These are phyloP conservation scores for Colletotrichum sp. DNA, from an alignment of 2,329 filamentous ascomycete genomes.

Conservation along the genomic window DNA sequence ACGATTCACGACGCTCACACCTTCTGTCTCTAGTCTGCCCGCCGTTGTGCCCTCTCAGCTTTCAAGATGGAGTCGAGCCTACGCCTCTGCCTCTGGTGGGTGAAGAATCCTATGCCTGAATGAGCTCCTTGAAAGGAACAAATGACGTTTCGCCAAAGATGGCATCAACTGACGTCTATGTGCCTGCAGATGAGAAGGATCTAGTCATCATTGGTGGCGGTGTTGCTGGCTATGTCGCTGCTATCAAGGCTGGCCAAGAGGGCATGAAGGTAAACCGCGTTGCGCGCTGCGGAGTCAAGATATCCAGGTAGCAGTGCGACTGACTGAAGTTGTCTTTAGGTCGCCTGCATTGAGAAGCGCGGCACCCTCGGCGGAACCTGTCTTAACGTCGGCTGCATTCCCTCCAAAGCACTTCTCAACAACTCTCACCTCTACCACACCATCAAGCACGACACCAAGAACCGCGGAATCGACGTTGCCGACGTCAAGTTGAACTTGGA, in stretches of 20 bases:
- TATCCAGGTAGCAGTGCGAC: not conserved
- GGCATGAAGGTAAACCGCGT: conserved; percentile 80
- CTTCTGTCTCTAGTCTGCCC: conserved; percentile 45
- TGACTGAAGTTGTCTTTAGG: conserved; percentile 55
- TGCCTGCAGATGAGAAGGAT: conserved; percentile 83
- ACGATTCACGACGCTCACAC: conserved; percentile 22
- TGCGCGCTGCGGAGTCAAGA: not conserved
- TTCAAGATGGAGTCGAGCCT: conserved; percentile 61
- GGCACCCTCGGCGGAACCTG: conserved; percentile 94
- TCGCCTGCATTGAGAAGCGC: conserved; percentile 98
- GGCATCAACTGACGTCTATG: conserved; percentile 22
- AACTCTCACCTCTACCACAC: conserved; percentile 99
- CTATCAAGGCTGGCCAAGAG: conserved; percentile 98
- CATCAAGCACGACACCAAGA: conserved; percentile 95
- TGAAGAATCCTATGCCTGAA: conserved; percentile 22
- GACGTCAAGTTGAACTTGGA: conserved; percentile 95
- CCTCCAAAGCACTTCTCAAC: conserved; percentile 98
- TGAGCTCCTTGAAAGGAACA: not conserved
- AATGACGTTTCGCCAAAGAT: not conserved
- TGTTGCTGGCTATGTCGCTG: conserved; percentile 97
- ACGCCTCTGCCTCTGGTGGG: conserved; percentile 62
- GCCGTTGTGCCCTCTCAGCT: conserved; percentile 47
- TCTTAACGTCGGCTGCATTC: conserved; percentile 98
- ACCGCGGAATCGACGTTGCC: conserved; percentile 95
- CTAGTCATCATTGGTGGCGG: conserved; percentile 97